Percentiles rank a stretch among this genome's conserved stretches.
phyloP scores from a whole-genome alignment of 208 protist species.

The Lotmaria passim region DNA sequence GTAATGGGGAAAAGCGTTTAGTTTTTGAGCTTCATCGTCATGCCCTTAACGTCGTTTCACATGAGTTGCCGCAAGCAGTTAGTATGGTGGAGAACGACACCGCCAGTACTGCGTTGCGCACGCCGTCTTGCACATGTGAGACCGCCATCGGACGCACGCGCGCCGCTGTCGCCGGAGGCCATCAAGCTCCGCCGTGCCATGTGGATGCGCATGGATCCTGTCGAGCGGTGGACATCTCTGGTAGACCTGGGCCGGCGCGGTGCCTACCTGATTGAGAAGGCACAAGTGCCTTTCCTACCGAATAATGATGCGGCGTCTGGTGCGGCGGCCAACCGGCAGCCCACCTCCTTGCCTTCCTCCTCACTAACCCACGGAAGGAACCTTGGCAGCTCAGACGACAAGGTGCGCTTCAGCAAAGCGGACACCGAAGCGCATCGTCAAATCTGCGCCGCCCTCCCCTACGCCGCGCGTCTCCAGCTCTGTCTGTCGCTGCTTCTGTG shows the following conservation, averaged over 20 bases:
- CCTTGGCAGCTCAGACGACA: conserved; percentile 21
- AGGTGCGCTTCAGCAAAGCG: conserved; percentile 36
- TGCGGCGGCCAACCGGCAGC: neutral
- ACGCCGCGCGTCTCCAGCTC: conserved; percentile 62
- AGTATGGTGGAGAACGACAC: neutral
- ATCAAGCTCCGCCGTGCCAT: conserved; percentile 35
- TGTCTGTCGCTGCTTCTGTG: conserved; percentile 73
- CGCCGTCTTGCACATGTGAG: neutral
- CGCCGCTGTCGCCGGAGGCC: neutral
- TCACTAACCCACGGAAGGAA: conserved; percentile 8
- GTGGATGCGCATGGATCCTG: conserved; percentile 72
- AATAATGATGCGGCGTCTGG: neutral
- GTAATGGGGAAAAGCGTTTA: too few species aligned
- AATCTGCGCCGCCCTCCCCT: conserved; percentile 58
- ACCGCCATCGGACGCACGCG: neutral
- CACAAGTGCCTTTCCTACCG: neutral
- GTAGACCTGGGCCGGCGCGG: conserved; percentile 65
- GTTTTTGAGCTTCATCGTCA: neutral
- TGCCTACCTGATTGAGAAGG: conserved; percentile 50
- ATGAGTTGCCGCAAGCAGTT: neutral
- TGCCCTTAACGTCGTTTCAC: neutral
- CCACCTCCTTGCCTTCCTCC: neutral
- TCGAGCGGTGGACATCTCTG: conserved; percentile 76
- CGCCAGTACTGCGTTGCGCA: neutral
- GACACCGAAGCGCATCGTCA: conserved; percentile 27